Evolutionary conservation across 805 yeast species (phyloP).

Genomic region (Candida anglica): DNA sequence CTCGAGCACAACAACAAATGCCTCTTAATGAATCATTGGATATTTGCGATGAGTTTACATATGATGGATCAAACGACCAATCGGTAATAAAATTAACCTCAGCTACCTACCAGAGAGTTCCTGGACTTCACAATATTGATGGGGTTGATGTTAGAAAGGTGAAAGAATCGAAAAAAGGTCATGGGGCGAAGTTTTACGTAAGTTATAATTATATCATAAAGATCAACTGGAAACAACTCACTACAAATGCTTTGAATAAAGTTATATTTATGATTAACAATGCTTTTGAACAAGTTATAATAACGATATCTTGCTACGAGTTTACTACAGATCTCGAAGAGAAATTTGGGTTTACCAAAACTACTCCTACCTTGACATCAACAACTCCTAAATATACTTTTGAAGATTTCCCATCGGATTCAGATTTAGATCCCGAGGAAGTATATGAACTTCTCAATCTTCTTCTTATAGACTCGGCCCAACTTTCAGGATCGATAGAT

Average conservation of each 20-base stretch:
- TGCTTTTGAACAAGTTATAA: constrained; percentile 2
- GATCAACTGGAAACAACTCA: constrained; percentile 4
- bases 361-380: neutral
- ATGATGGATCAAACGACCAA: too few species aligned
- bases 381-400: neutral
- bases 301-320: constrained; percentile 2
- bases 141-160: constrained; percentile 7
- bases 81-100: too few species aligned
- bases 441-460: constrained; percentile 16
- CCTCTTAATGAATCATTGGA: too few species aligned
- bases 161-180: constrained; percentile 14
- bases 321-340: neutral
- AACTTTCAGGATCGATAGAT: constrained; percentile 6
- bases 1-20: too few species aligned
- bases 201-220: constrained; percentile 8
- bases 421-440: constrained; percentile 7
- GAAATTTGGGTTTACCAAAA: neutral
- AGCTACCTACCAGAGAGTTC: constrained; percentile 2
- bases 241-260: constrained; percentile 5
- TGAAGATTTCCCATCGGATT: neutral
- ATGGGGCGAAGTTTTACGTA: constrained; percentile 13
- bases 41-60: too few species aligned
- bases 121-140: constrained; percentile 1
- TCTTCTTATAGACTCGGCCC: constrained; percentile 13
- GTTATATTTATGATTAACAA: constrained; percentile 3